Evolutionary conservation across 192 early-diverging fungal genomes (phyloP).

Genomic region (Chytriomyces sp.): DNA sequence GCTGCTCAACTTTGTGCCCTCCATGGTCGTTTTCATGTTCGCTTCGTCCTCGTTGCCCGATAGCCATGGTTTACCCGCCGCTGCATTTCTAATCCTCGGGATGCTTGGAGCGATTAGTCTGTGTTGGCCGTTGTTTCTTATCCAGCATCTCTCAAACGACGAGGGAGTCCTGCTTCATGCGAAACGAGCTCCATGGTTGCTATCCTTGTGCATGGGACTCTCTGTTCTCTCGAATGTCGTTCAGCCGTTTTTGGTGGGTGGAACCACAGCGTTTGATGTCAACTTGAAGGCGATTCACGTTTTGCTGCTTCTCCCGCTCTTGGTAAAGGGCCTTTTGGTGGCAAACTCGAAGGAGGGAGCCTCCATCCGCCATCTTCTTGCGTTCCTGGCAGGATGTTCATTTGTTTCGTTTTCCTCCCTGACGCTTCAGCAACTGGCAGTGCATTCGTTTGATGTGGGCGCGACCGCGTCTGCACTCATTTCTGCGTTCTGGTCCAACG

Average conservation of each 20-base stretch:
- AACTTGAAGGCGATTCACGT: not conserved
- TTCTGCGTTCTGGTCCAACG: not conserved
- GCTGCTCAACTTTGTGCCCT: conserved; percentile 10
- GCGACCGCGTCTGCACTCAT: not conserved
- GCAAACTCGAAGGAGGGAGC: not conserved
- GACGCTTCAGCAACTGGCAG: not conserved
- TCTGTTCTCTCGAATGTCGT: not conserved
- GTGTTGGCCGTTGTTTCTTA: not conserved
- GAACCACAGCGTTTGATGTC: not conserved
- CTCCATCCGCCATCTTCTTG: not conserved
- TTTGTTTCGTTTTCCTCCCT: not conserved
- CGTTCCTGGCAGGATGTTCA: not conserved
- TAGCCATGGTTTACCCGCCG: not conserved
- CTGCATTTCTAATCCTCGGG: not conserved
- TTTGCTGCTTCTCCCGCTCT: not conserved
- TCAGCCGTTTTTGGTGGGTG: not conserved
- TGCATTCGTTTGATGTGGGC: not conserved
- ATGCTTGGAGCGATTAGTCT: conserved; percentile 2
- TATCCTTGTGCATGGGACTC: not conserved
- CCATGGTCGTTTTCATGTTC: conserved; percentile 5
- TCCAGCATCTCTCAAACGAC: not conserved
- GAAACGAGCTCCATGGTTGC: not conserved
- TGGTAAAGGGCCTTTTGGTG: not conserved
- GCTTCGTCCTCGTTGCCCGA: not conserved
- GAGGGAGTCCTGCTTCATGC: not conserved